Conservation (phyloP, 805 yeast species). For the Sungouiozyma intestinalis region DNA sequence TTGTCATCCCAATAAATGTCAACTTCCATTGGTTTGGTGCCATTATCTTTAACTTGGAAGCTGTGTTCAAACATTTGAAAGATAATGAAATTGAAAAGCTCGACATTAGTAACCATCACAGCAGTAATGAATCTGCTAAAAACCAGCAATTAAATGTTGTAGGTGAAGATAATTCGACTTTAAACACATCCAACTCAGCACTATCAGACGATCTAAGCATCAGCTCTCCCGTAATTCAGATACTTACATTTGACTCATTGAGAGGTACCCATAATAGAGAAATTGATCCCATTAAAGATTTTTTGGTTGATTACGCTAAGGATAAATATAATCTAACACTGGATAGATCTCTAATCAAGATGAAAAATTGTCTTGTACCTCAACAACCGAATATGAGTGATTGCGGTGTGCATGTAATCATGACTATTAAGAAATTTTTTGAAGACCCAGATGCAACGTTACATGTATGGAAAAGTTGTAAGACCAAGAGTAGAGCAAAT, state of each 20-base stretch:
- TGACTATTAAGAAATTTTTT: constrained; percentile 54
- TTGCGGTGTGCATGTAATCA: constrained; percentile 88
- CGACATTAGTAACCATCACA: neutral
- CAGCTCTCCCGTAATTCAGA: constrained; percentile 26
- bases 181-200: neutral
- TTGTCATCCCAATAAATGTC: constrained; percentile 76
- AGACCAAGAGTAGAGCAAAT: constrained; percentile 10
- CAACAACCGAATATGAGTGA: constrained; percentile 83
- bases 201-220: constrained; percentile 9
- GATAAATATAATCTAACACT: constrained; percentile 47
- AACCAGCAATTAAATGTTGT: no score
- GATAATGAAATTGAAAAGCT: neutral
- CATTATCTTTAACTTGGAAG: constrained; percentile 47
- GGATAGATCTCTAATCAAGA: constrained; percentile 36
- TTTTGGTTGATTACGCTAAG: constrained; percentile 57
- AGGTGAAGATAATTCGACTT: constrained; percentile 2
- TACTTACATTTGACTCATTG: constrained; percentile 69
- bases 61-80: constrained; percentile 10
- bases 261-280: constrained; percentile 42
- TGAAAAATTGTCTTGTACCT: constrained; percentile 53
- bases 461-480: constrained; percentile 35
- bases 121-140: neutral
- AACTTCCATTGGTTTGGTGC: constrained; percentile 83
- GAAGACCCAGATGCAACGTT: constrained; percentile 39
- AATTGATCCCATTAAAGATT: constrained; percentile 45